A percentile compares a stretch with the other conserved stretches of the same genome.
Conservation (phyloP, 768 basidiomycete genomes). For the Amanita polypyramis region DNA sequence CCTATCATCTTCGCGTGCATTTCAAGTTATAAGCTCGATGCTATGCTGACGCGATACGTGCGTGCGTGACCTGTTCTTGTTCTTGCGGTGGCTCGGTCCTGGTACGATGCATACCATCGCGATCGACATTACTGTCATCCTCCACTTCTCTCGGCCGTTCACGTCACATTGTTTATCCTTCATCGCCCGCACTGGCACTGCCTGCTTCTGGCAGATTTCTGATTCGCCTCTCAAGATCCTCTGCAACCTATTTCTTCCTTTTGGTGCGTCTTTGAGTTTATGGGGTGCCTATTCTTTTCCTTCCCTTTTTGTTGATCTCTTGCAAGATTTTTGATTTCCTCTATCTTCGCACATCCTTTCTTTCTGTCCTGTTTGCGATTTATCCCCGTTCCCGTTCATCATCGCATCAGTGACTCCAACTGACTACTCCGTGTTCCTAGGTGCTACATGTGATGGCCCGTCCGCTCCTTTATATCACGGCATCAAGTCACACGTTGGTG, state of each 20-base stretch:
- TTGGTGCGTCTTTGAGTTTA: background rate
- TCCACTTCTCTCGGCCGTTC: background rate
- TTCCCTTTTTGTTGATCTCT: background rate
- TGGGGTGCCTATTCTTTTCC: background rate
- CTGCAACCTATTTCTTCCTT: background rate
- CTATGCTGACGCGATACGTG: background rate
- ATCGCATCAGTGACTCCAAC: background rate
- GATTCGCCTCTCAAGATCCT: background rate
- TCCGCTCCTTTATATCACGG: background rate
- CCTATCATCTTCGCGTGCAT: conserved; percentile 1
- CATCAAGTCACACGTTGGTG: background rate
- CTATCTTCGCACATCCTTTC: background rate
- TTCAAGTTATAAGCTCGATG: conserved; percentile 4
- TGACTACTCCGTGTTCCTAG: background rate
- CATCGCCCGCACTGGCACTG: background rate
- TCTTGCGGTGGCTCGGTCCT: background rate
- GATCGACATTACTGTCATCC: background rate
- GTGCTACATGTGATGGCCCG: background rate
- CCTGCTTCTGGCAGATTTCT: background rate
- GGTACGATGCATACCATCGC: background rate
- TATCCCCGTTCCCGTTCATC: background rate
- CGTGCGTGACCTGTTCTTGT: background rate
- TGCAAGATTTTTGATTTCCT: background rate
- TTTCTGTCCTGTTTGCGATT: background rate
- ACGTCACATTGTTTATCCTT: background rate